Base-by-base conservation (phyloP, 345 rosid species). In the Nephelium lappaceum region DNA sequence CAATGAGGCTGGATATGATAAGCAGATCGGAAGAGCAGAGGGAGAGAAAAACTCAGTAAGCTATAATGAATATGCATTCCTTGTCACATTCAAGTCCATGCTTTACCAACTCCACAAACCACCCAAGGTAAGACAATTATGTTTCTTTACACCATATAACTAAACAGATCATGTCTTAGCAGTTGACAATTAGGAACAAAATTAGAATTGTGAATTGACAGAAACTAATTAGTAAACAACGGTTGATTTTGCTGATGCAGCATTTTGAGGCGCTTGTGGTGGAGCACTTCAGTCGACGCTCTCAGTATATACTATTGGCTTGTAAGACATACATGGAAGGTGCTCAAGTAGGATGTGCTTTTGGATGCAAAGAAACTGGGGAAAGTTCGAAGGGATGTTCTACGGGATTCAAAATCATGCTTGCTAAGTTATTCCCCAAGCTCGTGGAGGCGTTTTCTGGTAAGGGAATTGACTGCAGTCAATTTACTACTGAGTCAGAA, bases 341-440 rank as follows among this genome's bases (percentile, higher is more conserved):
- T 43, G 90, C 82, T 41, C 86, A 89, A 4, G 85, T 94, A 58
- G 95, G 92, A 79, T 84, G 53, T 75, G 84, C 88, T 78, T 77
- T 71, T 2, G 83, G 60, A 39, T 11, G 71, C 38, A 83, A 58
- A 14, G 81, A 55, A 12, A 78, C 71, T n/a, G 83, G 67, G 6
- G 91, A 79, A 80, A 82, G 77, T 68, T 80, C 83, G 43, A 81
- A 81, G 73, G 86, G 89, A 67, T 84, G 87, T 78, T 92, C 98
- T 19, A 85, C 88, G 1, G 99, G 99, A n/a, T 94, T 96, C 93
- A 92, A 93, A 87, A 89, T 96, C 84, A 96, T 96, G 97, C 97
- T 96, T 3, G 74, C 88, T 68, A 96, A 96, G 90, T 88, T 96
- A 78, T 90, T 81, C 62, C 91, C 93, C 36, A 94, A 89, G 84